Conservation (phyloP, 1,284 basidiomycete species). For the Chiua sp. region DNA sequence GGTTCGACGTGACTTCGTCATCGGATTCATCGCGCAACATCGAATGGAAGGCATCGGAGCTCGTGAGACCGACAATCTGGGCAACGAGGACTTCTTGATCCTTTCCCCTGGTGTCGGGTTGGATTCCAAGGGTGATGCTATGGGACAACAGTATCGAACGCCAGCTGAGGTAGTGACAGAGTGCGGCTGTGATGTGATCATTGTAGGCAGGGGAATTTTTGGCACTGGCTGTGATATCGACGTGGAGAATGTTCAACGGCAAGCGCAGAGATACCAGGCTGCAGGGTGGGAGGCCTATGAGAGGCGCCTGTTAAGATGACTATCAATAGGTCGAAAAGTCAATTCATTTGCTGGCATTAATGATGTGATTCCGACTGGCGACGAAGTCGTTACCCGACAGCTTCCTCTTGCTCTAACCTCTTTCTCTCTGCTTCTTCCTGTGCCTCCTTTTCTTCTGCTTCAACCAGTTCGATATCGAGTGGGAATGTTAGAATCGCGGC, state of each 20-base stretch:
- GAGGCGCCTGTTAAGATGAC: conserved; percentile 27
- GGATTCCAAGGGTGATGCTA: conserved; percentile 80
- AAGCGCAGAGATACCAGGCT: conserved; percentile 83
- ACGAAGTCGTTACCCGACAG: conserved; percentile 29
- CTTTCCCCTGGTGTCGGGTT: conserved; percentile 95
- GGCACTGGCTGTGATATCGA: conserved; percentile 69
- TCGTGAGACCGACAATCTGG: conserved; percentile 34
- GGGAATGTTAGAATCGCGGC: conserved; percentile 98
- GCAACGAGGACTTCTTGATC: conserved; percentile 84
- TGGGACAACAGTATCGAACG: conserved; percentile 98
- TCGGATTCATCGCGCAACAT: conserved; percentile 94
- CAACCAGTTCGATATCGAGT: conserved; percentile 93
- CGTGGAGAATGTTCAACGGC: conserved; percentile 63
- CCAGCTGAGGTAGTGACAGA: conserved; percentile 86
- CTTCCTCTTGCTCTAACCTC: conserved; percentile 38
- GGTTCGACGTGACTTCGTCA: conserved; percentile 82
- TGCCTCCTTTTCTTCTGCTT: conserved; percentile 79
- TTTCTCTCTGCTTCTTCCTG: conserved; percentile 53
- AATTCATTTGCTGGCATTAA: not conserved
- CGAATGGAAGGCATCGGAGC: conserved; percentile 76
- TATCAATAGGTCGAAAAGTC: conserved; percentile 2
- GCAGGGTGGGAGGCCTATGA: conserved; percentile 94
- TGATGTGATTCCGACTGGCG: too few species aligned
- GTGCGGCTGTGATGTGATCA: conserved; percentile 96
- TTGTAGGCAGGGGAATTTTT: conserved; percentile 97